These are phyloP conservation scores for Plenodomus lindquistii DNA, from an alignment of 2,329 filamentous ascomycete species.

Conservation along the genomic window DNA sequence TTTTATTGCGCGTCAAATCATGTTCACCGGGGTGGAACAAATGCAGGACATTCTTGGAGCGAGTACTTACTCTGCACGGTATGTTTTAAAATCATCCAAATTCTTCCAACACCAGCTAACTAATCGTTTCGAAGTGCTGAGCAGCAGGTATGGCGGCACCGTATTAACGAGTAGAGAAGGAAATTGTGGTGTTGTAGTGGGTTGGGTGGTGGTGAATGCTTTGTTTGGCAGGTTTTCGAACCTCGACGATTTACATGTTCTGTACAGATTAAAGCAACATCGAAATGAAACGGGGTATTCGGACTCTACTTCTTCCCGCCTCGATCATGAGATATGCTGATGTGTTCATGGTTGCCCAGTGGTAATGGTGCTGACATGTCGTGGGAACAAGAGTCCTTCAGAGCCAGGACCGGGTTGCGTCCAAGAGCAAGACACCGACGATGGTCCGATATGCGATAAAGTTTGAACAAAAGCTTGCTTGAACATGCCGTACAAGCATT, in stretches of 20 bases:
- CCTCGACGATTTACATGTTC: no score
- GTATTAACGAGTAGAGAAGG: slow-evolving; percentile 45
- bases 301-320: no score
- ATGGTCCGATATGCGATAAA: neutral
- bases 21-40: slow-evolving; percentile 52
- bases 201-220: neutral
- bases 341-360: no score
- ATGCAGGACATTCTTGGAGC: slow-evolving; percentile 53
- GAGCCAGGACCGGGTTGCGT: neutral
- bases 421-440: no score
- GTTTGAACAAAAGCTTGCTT: neutral
- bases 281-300: no score
- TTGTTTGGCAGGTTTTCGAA: no score
- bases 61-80: slow-evolving; percentile 47
- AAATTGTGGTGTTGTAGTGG: neutral
- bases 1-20: slow-evolving; percentile 49
- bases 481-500: neutral
- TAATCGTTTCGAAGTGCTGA: no score
- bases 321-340: no score
- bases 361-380: neutral
- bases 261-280: no score
- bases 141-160: slow-evolving; percentile 54
- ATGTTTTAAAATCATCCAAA: no score
- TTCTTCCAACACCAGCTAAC: no score
- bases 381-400: neutral